phyloP scores from a whole-genome alignment of 805 yeast species.

The Candida gorgasii region DNA sequence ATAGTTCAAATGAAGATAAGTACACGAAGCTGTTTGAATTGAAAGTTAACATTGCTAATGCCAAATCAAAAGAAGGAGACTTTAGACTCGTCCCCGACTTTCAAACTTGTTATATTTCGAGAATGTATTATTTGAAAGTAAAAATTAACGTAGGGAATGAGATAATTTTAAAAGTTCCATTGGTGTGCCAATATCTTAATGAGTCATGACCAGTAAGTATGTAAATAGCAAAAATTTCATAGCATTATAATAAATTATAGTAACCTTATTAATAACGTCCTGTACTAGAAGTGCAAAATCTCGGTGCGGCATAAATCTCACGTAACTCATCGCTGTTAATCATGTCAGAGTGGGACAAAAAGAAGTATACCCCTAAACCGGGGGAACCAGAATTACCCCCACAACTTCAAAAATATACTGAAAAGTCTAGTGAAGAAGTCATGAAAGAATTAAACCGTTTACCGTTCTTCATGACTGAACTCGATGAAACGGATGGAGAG shows the following conservation, averaged over 20 bases:
- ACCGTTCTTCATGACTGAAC: conserved; percentile 92
- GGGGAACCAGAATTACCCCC: conserved; percentile 82
- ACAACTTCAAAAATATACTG: conserved; percentile 63
- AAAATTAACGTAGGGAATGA: background rate
- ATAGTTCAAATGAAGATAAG: background rate
- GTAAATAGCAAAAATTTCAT: too few species aligned
- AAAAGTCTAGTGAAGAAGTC: conserved; percentile 73
- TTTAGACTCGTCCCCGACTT: conserved; percentile 41
- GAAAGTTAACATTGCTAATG: conserved; percentile 25
- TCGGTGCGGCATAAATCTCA: background rate
- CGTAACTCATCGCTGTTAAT: conserved; percentile 5
- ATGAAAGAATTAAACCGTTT: conserved; percentile 74
- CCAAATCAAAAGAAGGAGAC: conserved; percentile 14
- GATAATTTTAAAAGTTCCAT: conserved; percentile 18
- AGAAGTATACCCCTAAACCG: conserved; percentile 41
- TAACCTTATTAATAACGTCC: too few species aligned
- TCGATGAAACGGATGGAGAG: conserved; percentile 74
- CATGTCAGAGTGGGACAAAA: conserved; percentile 44
- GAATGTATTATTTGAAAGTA: conserved; percentile 31
- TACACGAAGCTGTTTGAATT: conserved; percentile 9
- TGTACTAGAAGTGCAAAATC: too few species aligned
- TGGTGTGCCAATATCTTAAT: background rate
- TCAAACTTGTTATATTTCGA: conserved; percentile 35
- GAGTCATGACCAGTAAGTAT: background rate
- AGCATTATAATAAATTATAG: too few species aligned